Evolutionary conservation across 495 filamentous ascomycete genomes (phyloP).

Genomic region (Aspergillus nanangensis): DNA sequence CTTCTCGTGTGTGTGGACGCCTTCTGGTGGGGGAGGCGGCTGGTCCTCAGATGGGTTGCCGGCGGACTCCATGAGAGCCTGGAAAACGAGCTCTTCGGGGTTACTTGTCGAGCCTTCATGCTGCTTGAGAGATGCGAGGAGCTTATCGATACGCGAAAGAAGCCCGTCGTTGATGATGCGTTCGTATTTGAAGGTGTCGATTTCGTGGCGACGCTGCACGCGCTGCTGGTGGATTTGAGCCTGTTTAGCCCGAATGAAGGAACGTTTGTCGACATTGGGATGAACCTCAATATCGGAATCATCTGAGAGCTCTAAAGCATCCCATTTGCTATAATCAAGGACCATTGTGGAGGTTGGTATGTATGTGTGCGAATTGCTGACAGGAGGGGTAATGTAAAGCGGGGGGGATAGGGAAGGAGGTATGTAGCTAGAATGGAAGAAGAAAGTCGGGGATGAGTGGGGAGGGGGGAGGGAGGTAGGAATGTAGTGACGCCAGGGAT

Average conservation of each 20-base stretch:
- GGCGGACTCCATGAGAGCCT: constrained; percentile 75
- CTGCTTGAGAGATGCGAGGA: constrained; percentile 64
- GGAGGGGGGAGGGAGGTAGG: neutral
- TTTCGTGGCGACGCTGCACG: constrained; percentile 75
- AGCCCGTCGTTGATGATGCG: constrained; percentile 89
- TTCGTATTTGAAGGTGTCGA: constrained; percentile 89
- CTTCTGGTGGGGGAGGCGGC: constrained; percentile 66
- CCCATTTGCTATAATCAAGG: constrained; percentile 96
- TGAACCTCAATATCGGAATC: constrained; percentile 98
- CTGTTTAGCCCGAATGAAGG: constrained; percentile 98
- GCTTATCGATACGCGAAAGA: constrained; percentile 71
- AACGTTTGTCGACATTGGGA: constrained; percentile 97
- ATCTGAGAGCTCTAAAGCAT: constrained; percentile 90
- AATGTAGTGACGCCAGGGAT: neutral
- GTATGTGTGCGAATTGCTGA: constrained; percentile 1
- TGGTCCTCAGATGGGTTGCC: constrained; percentile 67
- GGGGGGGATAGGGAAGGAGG: constrained; percentile 1
- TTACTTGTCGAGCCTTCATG: constrained; percentile 67
- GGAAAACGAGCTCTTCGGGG: constrained; percentile 80
- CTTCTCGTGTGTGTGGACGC: constrained; percentile 67
- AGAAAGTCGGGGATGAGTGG: neutral
- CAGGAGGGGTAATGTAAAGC: constrained; percentile 20
- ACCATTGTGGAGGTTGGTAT: constrained; percentile 58
- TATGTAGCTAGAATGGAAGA: neutral
- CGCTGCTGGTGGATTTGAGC: constrained; percentile 92